Evolutionary conservation across 2,329 filamentous ascomycete species (phyloP).

Genomic region (Neobulgaria alba): DNA sequence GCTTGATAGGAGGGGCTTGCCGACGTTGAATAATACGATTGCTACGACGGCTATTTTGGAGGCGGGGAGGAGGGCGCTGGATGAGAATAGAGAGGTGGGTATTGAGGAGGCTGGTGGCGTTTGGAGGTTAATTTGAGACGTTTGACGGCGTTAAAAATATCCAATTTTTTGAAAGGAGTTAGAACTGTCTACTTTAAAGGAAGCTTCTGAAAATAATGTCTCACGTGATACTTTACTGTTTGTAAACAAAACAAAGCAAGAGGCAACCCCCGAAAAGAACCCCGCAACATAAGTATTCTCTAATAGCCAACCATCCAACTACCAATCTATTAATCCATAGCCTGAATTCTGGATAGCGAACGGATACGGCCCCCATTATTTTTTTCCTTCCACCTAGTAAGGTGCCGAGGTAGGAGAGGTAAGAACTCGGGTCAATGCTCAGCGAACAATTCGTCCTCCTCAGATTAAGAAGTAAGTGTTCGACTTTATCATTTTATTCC

Average conservation of each 20-base stretch:
- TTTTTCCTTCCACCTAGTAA: too few relatives aligned
- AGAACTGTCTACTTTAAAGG: too few relatives aligned
- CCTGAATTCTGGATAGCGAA: too few relatives aligned
- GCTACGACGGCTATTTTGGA: conserved; percentile 88
- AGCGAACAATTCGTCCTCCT: too few relatives aligned
- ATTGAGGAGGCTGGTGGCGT: conserved; percentile 57
- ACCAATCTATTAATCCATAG: too few relatives aligned
- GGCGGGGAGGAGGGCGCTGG: conserved; percentile 74
- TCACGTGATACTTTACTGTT: background rate
- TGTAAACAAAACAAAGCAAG: background rate
- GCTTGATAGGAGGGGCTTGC: conserved; percentile 71
- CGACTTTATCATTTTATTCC: too few relatives aligned
- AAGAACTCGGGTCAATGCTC: too few relatives aligned
- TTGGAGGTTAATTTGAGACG: conserved; percentile 51
- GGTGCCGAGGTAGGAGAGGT: too few relatives aligned
- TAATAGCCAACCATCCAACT: background rate
- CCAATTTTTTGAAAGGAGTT: too few relatives aligned
- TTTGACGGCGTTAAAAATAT: too few relatives aligned
- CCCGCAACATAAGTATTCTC: background rate
- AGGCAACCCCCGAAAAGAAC: background rate
- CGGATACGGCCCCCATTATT: too few relatives aligned
- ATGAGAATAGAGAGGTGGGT: conserved; percentile 70
- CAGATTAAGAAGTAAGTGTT: too few relatives aligned
- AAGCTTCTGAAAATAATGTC: background rate
- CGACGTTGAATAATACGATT: conserved; percentile 81